Evolutionary conservation across 768 basidiomycete genomes (phyloP).

Genomic region (Kwoniella europaea): DNA sequence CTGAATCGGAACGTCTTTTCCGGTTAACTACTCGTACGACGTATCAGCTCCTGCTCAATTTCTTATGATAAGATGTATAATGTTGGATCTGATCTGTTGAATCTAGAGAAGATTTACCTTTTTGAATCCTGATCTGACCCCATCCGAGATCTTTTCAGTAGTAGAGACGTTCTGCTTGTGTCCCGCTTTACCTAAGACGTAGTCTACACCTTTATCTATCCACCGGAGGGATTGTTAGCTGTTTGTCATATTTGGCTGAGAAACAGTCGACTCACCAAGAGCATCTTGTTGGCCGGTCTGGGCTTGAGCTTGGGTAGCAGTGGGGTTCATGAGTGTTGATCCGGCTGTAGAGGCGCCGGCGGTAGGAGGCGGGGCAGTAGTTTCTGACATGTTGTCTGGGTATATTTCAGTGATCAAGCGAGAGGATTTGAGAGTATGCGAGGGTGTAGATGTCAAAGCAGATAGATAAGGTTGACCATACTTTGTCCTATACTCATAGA

Average conservation of each 20-base stretch:
- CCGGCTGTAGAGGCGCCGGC: constrained; percentile 8
- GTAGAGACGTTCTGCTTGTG: constrained; percentile 30
- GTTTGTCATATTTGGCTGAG: background rate
- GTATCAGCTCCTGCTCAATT: too few relatives aligned
- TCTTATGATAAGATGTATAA: too few relatives aligned
- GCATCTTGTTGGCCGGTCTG: constrained; percentile 30
- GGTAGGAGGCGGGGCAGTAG: constrained; percentile 1
- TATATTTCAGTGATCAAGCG: background rate
- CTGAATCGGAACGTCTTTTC: constrained; percentile 34
- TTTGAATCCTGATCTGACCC: constrained; percentile 35
- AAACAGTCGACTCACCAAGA: constrained; percentile 21
- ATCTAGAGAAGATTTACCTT: constrained; percentile 23
- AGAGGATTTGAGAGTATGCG: background rate
- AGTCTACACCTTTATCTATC: constrained; percentile 32
- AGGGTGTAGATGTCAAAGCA: background rate
- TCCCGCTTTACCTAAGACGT: constrained; percentile 22
- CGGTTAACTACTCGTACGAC: constrained; percentile 19
- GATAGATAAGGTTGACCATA: background rate
- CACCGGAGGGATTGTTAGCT: too few relatives aligned
- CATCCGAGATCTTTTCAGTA: constrained; percentile 46
- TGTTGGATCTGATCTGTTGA: background rate
- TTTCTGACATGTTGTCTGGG: background rate
- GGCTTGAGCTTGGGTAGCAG: constrained; percentile 3
- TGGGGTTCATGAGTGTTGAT: constrained; percentile 9
- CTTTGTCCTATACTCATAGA: too few relatives aligned